A percentile compares a stretch with the other conserved stretches of the same genome.
Evolutionary conservation across 1,284 basidiomycete species (phyloP).

Genomic region (Ustilago vetiveriae): DNA sequence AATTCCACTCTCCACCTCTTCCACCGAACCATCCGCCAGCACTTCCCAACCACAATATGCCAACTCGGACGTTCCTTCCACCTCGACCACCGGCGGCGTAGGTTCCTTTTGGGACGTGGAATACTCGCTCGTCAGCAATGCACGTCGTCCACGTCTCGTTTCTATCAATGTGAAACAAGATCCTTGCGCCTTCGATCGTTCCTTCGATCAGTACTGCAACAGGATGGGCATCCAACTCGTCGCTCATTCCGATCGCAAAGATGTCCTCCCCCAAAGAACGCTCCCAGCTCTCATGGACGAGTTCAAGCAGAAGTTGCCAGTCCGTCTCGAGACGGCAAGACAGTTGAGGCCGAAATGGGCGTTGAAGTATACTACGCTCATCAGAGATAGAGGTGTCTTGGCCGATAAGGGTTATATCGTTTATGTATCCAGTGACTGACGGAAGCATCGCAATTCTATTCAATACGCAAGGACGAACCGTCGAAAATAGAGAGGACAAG

Average conservation of each 20-base stretch:
- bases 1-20: slow-evolving; percentile 34
- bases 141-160: slow-evolving; percentile 42
- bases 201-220: slow-evolving; percentile 49
- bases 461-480: too few relatives aligned
- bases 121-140: slow-evolving; percentile 26
- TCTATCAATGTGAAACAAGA: slow-evolving; percentile 57
- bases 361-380: slow-evolving; percentile 57
- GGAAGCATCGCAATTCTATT: too few relatives aligned
- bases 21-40: slow-evolving; percentile 18
- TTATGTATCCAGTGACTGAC: slow-evolving; percentile 14
- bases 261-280: slow-evolving; percentile 48
- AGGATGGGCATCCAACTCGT: slow-evolving; percentile 47
- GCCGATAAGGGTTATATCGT: slow-evolving; percentile 56
- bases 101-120: slow-evolving; percentile 34
- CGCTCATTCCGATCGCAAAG: slow-evolving; percentile 47
- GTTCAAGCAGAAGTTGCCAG: slow-evolving; percentile 45
- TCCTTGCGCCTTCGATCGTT: slow-evolving; percentile 44
- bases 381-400: slow-evolving; percentile 55
- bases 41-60: slow-evolving; percentile 9
- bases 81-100: background rate
- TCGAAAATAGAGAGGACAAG: background rate
- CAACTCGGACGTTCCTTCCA: slow-evolving; percentile 12
- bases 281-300: slow-evolving; percentile 52
- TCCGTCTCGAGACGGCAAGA: slow-evolving; percentile 6
- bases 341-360: slow-evolving; percentile 49